Evolutionary conservation across 2,329 filamentous ascomycete genomes (phyloP), one percentile per base, ranked within the genome.

Genomic region (Apiospora phragmitis): DNA sequence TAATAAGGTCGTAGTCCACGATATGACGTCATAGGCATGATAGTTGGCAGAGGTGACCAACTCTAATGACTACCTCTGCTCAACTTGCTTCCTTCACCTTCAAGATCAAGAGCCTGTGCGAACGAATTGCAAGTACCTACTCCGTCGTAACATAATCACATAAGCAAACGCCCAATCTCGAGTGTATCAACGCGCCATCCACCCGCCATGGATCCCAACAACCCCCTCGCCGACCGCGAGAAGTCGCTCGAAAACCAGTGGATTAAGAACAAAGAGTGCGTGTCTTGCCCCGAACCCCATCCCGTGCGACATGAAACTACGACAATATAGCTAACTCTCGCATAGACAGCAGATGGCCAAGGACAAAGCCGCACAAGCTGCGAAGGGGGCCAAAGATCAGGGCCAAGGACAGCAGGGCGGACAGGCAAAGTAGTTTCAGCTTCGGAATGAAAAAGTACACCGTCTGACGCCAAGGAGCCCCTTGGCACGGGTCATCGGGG

Each of bases 201-300:
- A 43, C 11, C n/a, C 43, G n/a, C 21, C 42, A 69, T 69, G 68
- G 68, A 69, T 51, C 68, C 68, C 43, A 69, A 65, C 68, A 69
- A 69, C 55, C 68, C 69, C 41, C 49, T 70, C 69, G 69, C 69
- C 66, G 67, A 70, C 67, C 49, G 69, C 21, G 69, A 70, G 66
- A 59, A 70, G 67, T 65, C 69, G 38, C 67, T 70, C 21, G 69
- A 70, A 49, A 70, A 70, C 69, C 59, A 70, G 29, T 70, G 65
- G 51, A 70, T 70, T 42, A 68, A 68, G 38, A 70, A 70, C 59
- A 68, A 65, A 42, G 69, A 70, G 69, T 70, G 41, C 24, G 69
- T 69, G 1, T 5, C n/a, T 32, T 21, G 21, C 65, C 21, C 29
- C 35, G 35, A 9, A n/a, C 42, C 41, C 16, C 38, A 8, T 29